Conservation (phyloP, 2,329 filamentous ascomycete genomes). For the Penicillium occitanis region DNA sequence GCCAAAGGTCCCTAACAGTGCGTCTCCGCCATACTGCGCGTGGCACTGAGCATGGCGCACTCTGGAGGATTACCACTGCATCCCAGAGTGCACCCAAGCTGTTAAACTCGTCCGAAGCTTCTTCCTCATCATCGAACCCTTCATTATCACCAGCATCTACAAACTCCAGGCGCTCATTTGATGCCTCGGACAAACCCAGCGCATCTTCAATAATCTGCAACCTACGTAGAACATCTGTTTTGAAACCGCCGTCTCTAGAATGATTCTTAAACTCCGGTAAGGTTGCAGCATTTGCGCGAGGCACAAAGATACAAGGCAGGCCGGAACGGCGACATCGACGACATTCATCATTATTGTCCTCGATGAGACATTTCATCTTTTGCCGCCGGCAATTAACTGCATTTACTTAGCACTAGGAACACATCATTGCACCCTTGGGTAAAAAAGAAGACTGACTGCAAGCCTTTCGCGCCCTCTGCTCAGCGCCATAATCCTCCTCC, state of each 20-base stretch:
- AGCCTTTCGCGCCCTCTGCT: slow-evolving; percentile 22
- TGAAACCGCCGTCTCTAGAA: slow-evolving; percentile 13
- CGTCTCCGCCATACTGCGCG: slow-evolving; percentile 16
- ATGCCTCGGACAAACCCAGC: slow-evolving; percentile 5
- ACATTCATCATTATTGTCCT: slow-evolving; percentile 5
- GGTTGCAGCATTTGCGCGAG: slow-evolving; percentile 20
- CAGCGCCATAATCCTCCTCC: slow-evolving; percentile 11
- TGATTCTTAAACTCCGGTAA: slow-evolving; percentile 9
- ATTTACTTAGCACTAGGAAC: slow-evolving; percentile 5
- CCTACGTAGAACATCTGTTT: slow-evolving; percentile 18
- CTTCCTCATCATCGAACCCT: slow-evolving; percentile 11
- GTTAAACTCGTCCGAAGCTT: not conserved
- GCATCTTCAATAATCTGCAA: slow-evolving; percentile 16
- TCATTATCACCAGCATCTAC: slow-evolving; percentile 3
- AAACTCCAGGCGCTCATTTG: not conserved
- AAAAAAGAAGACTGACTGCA: slow-evolving; percentile 15
- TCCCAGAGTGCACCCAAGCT: slow-evolving; percentile 18
- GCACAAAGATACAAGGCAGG: slow-evolving; percentile 20
- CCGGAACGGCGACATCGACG: slow-evolving; percentile 19
- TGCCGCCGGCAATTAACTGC: slow-evolving; percentile 20
- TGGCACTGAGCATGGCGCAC: slow-evolving; percentile 17
- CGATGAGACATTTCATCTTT: slow-evolving; percentile 21
- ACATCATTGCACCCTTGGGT: not conserved
- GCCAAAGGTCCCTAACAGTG: slow-evolving; percentile 17
- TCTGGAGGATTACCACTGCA: slow-evolving; percentile 12